phyloP scores from a whole-genome alignment of 2,329 filamentous ascomycete genomes.

The Xylariaceae sp. region DNA sequence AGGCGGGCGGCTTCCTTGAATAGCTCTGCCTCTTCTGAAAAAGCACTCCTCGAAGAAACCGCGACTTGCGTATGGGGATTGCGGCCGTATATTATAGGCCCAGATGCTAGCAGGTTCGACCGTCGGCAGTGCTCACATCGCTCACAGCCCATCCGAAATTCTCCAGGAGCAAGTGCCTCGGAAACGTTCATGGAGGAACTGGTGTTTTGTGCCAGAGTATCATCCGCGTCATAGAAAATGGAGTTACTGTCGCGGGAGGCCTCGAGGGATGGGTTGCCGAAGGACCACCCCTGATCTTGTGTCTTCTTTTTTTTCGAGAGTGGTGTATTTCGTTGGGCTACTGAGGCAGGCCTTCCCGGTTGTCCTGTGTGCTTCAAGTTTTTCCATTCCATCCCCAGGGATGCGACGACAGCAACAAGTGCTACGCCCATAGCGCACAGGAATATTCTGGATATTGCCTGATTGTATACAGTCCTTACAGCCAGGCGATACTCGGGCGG shows the following conservation, averaged over 20 bases:
- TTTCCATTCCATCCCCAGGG: slow-evolving; percentile 53
- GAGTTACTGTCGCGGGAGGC: slow-evolving; percentile 3
- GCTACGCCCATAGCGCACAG: slow-evolving; percentile 50
- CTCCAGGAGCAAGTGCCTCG: neutral
- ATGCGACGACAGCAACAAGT: slow-evolving; percentile 44
- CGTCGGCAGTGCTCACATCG: slow-evolving; percentile 22
- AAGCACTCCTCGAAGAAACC: too few species aligned
- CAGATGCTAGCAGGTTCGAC: slow-evolving; percentile 13
- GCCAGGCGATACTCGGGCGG: slow-evolving; percentile 36
- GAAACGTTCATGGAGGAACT: too few species aligned
- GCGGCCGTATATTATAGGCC: too few species aligned
- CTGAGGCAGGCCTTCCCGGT: slow-evolving; percentile 5
- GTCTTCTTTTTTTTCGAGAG: slow-evolving; percentile 2
- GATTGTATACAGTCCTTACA: slow-evolving; percentile 53
- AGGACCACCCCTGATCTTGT: slow-evolving; percentile 2
- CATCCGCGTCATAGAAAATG: slow-evolving; percentile 5
- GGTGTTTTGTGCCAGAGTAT: too few species aligned
- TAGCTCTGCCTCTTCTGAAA: too few species aligned
- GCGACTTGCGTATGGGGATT: too few species aligned
- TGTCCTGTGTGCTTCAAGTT: slow-evolving; percentile 45
- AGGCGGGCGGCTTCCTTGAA: slow-evolving; percentile 21
- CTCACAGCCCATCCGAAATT: slow-evolving; percentile 12
- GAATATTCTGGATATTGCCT: slow-evolving; percentile 48
- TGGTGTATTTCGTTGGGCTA: neutral
- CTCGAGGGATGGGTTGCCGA: slow-evolving; percentile 4